Conservation (phyloP, 495 filamentous ascomycete species). For the Sporormia fimetaria region DNA sequence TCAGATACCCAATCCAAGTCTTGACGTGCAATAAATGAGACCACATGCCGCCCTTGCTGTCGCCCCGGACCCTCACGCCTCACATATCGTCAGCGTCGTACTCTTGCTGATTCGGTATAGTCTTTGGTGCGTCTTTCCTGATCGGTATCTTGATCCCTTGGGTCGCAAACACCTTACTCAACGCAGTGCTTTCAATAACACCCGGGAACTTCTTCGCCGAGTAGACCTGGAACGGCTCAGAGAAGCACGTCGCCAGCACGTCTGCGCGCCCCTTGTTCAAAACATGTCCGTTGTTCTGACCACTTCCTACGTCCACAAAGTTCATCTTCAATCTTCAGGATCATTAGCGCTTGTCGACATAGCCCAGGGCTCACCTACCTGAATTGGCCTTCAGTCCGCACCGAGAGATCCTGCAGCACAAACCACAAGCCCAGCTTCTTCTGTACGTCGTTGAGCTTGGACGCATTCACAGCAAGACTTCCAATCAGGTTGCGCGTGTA, state of each 20-base stretch:
- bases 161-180: constrained; percentile 87
- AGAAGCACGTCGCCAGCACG: constrained; percentile 79
- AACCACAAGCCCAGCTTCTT: constrained; percentile 94
- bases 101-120: constrained; percentile 46
- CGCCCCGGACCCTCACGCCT: no score
- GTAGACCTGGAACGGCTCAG: constrained; percentile 84
- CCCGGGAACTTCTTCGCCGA: constrained; percentile 97
- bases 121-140: constrained; percentile 67
- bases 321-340: constrained; percentile 52
- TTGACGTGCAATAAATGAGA: no score
- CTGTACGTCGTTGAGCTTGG: constrained; percentile 68
- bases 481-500: constrained; percentile 95
- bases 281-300: constrained; percentile 25
- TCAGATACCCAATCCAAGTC: no score
- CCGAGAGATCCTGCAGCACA: constrained; percentile 88
- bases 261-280: constrained; percentile 74
- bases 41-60: no score
- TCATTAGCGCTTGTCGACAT: neutral
- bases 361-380: constrained; percentile 44
- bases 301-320: constrained; percentile 71
- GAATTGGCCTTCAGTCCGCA: constrained; percentile 83
- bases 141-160: constrained; percentile 98
- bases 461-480: constrained; percentile 81
- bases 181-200: constrained; percentile 83
- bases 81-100: constrained; percentile 60